phyloP scores from a whole-genome alignment of 176 grass and related monocot genomes.

The Hsuehochloa calcarea region DNA sequence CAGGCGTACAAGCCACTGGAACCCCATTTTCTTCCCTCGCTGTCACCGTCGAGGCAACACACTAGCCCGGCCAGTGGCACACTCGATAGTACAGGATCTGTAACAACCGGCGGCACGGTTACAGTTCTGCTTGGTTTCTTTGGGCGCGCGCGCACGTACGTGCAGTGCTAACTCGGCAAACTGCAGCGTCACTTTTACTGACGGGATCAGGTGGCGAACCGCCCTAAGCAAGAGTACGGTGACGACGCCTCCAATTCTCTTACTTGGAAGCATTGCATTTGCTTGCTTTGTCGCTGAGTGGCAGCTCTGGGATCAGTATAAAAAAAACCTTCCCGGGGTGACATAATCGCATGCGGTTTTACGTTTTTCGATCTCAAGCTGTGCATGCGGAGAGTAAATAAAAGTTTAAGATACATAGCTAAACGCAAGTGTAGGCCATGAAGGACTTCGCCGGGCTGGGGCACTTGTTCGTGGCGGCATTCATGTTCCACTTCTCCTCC shows the following conservation, averaged over 20 bases:
- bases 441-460: constrained; percentile 47
- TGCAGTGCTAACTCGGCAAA: not conserved
- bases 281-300: not conserved
- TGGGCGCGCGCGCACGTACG: not conserved
- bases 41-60: constrained; percentile 22
- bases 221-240: constrained; percentile 15
- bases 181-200: not conserved
- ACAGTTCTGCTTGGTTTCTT: not conserved
- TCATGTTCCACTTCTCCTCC: constrained; percentile 75
- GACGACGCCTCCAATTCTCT: not conserved
- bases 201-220: constrained; percentile 1
- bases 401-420: not conserved
- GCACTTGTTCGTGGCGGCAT: constrained; percentile 63
- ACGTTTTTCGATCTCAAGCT: not conserved
- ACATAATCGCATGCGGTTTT: not conserved
- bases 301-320: not conserved
- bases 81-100: not conserved
- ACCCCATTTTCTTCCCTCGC: not conserved
- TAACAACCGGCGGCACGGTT: not conserved
- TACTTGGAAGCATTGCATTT: constrained; percentile 47
- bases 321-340: not conserved
- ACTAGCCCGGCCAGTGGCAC: not conserved
- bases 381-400: not conserved
- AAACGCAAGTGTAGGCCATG: constrained; percentile 19
- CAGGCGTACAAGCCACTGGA: constrained; percentile 46